Evolutionary conservation across 441 rosid species (phyloP), one percentile per base, ranked within the genome.

Genomic region (Hura crepitans): DNA sequence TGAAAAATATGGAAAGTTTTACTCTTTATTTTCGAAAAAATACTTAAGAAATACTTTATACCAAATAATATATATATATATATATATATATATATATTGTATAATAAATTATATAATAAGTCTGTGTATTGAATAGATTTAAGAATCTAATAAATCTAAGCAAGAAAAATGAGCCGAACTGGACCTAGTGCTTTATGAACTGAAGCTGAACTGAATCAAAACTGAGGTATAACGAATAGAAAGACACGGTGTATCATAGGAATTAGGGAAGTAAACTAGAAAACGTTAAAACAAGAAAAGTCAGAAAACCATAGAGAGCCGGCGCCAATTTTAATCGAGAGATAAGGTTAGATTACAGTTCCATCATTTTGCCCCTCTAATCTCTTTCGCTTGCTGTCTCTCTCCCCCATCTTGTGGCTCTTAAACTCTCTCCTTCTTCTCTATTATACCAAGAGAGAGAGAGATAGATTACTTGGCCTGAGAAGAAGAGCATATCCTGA

Each of bases 291-390:
- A 66, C 55, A 2, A 10, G 46, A 42, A 42, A 1, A 56, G 1
- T 6, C 9, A 20, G 42, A 31, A 43, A 5, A 23, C 10, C 55
- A 23, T 61, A 37, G 64, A 72, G 77, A 74, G 77, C 73, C 81
- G 81, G 85, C 75, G 84, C 81, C 85, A 80, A 81, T 68, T 72
- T 78, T 59, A 78, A 74, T 76, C 76, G 59, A 74, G 37, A 65
- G 66, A 62, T 22, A 43, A 39, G 81, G 79, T 75, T 78, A 81
- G 83, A 79, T 78, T 59, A 20, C 42, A 37, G 15, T 53, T 4
- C 9, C 30, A 59, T 39, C 74, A 5, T 72, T 12, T n/a, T 39
- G 12, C 23, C 13, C 13, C 55, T 6, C 28, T 22, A 23, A 17
- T 56, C 37, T 22, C 46, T 7, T 35, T 25, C 42, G 18, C 35